Evolutionary conservation across 192 early-diverging fungal genomes (phyloP).

Genomic region (Backusella luteola): DNA sequence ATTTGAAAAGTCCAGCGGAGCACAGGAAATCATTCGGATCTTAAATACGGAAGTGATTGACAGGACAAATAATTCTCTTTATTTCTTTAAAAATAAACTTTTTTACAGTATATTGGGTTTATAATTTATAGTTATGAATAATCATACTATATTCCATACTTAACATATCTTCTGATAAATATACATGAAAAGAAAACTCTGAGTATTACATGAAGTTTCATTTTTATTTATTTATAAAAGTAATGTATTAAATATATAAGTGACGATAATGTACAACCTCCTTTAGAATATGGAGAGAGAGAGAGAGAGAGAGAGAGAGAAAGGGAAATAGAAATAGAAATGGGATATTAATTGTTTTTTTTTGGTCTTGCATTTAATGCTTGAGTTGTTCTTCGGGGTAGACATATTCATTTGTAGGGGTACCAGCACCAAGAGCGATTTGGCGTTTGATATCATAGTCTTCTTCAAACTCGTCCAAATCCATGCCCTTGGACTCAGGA

Average conservation of each 20-base stretch:
- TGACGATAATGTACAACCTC: not conserved
- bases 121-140: too few relatives aligned
- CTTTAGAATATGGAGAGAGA: not conserved
- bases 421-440: not conserved
- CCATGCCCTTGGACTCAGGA: conserved; percentile 20
- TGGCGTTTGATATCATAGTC: not conserved
- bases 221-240: not conserved
- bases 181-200: too few relatives aligned
- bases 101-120: too few relatives aligned
- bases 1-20: too few relatives aligned
- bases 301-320: not conserved
- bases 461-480: conserved; percentile 22
- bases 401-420: not conserved
- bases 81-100: too few relatives aligned
- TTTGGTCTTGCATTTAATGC: not conserved
- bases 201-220: not conserved
- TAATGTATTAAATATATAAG: not conserved
- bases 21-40: too few relatives aligned
- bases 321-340: not conserved
- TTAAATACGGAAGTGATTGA: too few relatives aligned
- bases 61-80: too few relatives aligned
- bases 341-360: not conserved
- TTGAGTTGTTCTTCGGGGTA: not conserved
- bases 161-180: too few relatives aligned
- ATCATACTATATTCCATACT: too few relatives aligned